Evolutionary conservation across 179 eudicot species (phyloP).

Genomic region (Silene vulgaris): DNA sequence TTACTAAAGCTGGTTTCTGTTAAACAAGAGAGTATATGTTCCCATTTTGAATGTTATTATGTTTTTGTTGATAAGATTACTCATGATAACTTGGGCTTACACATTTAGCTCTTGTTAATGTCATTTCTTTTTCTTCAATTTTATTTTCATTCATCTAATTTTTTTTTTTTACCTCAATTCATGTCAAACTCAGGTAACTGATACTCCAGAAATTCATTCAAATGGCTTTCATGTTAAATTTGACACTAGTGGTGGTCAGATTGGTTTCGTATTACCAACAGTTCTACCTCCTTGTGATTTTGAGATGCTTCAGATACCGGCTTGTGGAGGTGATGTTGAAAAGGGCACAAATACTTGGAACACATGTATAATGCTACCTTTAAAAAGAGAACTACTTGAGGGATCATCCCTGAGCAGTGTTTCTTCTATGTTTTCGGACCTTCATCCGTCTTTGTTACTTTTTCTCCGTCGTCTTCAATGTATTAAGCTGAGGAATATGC

Average conservation of each 20-base stretch:
- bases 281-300: constrained; percentile 58
- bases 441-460: constrained; percentile 77
- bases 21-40: no score
- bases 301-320: constrained; percentile 41
- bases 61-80: no score
- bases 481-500: constrained; percentile 31
- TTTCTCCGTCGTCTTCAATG: constrained; percentile 80
- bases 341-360: constrained; percentile 36
- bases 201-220: constrained; percentile 95
- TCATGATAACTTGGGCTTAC: no score
- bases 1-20: no score
- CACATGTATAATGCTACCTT: constrained; percentile 86
- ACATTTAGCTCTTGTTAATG: no score
- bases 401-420: constrained; percentile 40
- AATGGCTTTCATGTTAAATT: constrained; percentile 89
- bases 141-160: no score
- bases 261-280: constrained; percentile 86
- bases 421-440: constrained; percentile 70
- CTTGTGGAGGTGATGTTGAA: constrained; percentile 30
- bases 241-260: constrained; percentile 68
- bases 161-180: no score
- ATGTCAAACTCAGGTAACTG: constrained; percentile 50
- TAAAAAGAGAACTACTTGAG: constrained; percentile 44
- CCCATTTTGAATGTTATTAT: no score
- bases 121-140: no score